phyloP scores from a whole-genome alignment of 305 asterid genomes.

The Galium porrigens region DNA sequence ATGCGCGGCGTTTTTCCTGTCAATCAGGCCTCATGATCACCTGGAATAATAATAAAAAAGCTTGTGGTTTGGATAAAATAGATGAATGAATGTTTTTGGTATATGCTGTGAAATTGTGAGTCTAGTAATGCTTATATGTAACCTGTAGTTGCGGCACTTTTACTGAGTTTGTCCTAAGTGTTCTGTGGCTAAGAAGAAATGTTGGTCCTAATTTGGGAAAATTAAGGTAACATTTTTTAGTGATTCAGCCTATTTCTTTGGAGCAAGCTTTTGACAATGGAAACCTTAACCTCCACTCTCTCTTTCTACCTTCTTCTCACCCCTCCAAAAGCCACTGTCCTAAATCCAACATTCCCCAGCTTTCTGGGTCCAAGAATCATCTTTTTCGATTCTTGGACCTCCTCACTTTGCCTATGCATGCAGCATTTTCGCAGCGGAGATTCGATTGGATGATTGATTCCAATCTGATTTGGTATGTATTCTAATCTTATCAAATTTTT shows the following conservation, averaged over 20 bases:
- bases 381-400: conserved; percentile 48
- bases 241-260: conserved; percentile 17
- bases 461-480: background rate
- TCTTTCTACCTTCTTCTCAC: conserved; percentile 3
- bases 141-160: conserved; percentile 32
- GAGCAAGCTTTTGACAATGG: conserved; percentile 17
- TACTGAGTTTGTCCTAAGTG: conserved; percentile 30
- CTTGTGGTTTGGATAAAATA: background rate
- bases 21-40: conserved; percentile 77
- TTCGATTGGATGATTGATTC: background rate
- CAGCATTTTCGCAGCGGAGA: background rate
- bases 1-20: conserved; percentile 67
- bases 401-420: conserved; percentile 19
- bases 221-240: background rate
- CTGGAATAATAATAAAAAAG: conserved; percentile 33
- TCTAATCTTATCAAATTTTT: background rate
- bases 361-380: conserved; percentile 27
- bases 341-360: conserved; percentile 1
- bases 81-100: background rate
- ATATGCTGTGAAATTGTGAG: background rate
- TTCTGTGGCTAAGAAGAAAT: conserved; percentile 10
- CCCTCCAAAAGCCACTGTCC: background rate
- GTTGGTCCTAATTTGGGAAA: conserved; percentile 7
- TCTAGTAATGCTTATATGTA: background rate
- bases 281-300: conserved; percentile 15